Evolutionary conservation across 2,329 filamentous ascomycete genomes (phyloP), one percentile per base, ranked within the genome.

Genomic region (Alternaria angustiovoidea): DNA sequence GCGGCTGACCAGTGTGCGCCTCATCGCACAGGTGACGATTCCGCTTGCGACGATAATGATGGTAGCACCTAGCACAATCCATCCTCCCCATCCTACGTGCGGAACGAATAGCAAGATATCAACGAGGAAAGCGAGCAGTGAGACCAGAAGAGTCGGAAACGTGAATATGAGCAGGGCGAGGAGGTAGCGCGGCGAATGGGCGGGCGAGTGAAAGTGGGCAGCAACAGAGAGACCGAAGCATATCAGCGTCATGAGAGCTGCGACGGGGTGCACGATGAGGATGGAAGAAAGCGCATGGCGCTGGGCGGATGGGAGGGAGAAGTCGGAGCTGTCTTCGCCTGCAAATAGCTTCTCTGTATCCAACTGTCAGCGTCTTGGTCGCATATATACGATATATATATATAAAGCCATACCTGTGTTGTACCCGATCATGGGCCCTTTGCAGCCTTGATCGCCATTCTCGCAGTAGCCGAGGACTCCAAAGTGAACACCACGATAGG

Each of bases 81-180:
- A 99, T 61, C 94, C 93, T 65, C 94, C 95, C 93, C 94, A 98
- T 74, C 89, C 88, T 81, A 97, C 82, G 79, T 98, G 94, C 48
- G 95, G 95, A 16, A 97, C 91, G 75, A 99, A 99, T 22, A 99
- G 85, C 34, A 99, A 83, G 26, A 98, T 92, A 79, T 99, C 95
- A 71, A 98, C 89, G 26, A 99, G 83, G 80, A 98, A 98, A 24
- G 94, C 91, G 57, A 97, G 85, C 1, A 97, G 85, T 47, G 92
- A 90, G 66, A 95, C 86, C 30, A 98, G 82, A 47, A 98, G 88
- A 8, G 93, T 93, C 51, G 96, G 86, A 63, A 98, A 88, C 58
- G 91, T 90, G 68, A 98, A 86, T 65, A 98, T 94, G 66, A 97
- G 89, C 34, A 98, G 83, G 28, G 88, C 86, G 34, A 98, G 87